Percentiles rank a stretch among this genome's conserved stretches.
These are phyloP conservation scores for Ploettnerulaceae sp. DNA, from an alignment of 2,329 filamentous ascomycete genomes.

Conservation along the genomic window DNA sequence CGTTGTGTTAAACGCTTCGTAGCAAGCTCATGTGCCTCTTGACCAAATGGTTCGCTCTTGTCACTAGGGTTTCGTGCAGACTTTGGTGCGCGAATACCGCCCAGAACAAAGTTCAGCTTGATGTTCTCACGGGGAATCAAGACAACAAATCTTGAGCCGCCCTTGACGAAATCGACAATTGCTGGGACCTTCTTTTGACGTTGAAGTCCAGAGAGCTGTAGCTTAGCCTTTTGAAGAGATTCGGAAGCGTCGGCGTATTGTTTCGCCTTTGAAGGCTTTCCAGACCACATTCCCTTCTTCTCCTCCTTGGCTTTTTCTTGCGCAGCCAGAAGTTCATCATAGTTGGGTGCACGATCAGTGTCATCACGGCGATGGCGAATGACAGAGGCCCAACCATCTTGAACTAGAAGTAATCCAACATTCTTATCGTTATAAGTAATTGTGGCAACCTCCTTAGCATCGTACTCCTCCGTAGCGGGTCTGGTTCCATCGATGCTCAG, in stretches of 20 bases:
- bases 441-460: slow-evolving; percentile 91
- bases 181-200: slow-evolving; percentile 90
- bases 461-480: slow-evolving; percentile 82
- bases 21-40: slow-evolving; percentile 89
- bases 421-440: slow-evolving; percentile 82
- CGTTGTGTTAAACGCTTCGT: slow-evolving; percentile 86
- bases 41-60: slow-evolving; percentile 85
- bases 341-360: slow-evolving; percentile 87
- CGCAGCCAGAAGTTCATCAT: slow-evolving; percentile 79
- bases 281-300: slow-evolving; percentile 91
- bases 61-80: slow-evolving; percentile 76
- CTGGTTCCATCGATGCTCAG: slow-evolving; percentile 87
- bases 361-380: slow-evolving; percentile 95
- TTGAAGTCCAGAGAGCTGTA: slow-evolving; percentile 81
- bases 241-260: slow-evolving; percentile 88
- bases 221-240: slow-evolving; percentile 89
- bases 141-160: slow-evolving; percentile 90
- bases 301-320: slow-evolving; percentile 81
- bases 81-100: slow-evolving; percentile 83
- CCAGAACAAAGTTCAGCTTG: slow-evolving; percentile 92
- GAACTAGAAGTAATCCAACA: slow-evolving; percentile 76
- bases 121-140: slow-evolving; percentile 87
- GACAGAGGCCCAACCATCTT: slow-evolving; percentile 88
- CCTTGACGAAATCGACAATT: slow-evolving; percentile 95
- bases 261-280: slow-evolving; percentile 78